Evolutionary conservation across 2,329 filamentous ascomycete species (phyloP), one percentile per base, ranked within the genome.

Genomic region (Penicillium sp.): DNA sequence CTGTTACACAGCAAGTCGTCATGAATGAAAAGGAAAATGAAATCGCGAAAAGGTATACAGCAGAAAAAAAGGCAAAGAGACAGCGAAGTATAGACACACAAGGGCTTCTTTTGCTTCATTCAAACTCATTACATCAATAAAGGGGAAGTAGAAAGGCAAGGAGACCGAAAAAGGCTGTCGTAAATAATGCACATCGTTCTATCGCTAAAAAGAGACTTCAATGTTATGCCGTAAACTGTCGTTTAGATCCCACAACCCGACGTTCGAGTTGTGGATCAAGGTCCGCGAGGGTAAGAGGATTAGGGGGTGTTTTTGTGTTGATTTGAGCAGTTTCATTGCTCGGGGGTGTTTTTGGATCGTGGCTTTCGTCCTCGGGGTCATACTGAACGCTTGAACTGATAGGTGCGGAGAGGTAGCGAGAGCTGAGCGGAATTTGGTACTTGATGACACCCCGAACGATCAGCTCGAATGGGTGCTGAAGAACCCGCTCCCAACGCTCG

Each of bases 381-480:
- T 79, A 72, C 37, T 70, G 74, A 47, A 78, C 65, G 42, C 71
- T 78, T 39, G 75, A 75, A 54, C 73, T 78, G 58, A 80, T 63
- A 69, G 79, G 67, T 3, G 82, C 81, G n/a, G 79, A 83, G 64
- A 81, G 77, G 43, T 77, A 77, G 16, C 79, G 76, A 4, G 82
- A 83, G 58, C 79, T 84, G 54, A 88, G 76, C 8, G 86, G 85
- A 3, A 88, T 76, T 60, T 85, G 81, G 69, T 99, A 99, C 70
- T 93, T 92, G 65, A 99, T 81, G 14, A 95, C 90, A 22, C 95
- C 95, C 66, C 95, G 88, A 43, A 99, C 85, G 59, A 98, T 93
- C 49, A 99, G 82, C 65, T 97, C 91, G 66, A 98, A 99, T 45
- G 93, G 90, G 73, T 97, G 90, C 63, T 96, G 86, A 50, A 97